Base-by-base conservation (phyloP, 2,329 filamentous ascomycete species). In the Xylariales sp. region DNA sequence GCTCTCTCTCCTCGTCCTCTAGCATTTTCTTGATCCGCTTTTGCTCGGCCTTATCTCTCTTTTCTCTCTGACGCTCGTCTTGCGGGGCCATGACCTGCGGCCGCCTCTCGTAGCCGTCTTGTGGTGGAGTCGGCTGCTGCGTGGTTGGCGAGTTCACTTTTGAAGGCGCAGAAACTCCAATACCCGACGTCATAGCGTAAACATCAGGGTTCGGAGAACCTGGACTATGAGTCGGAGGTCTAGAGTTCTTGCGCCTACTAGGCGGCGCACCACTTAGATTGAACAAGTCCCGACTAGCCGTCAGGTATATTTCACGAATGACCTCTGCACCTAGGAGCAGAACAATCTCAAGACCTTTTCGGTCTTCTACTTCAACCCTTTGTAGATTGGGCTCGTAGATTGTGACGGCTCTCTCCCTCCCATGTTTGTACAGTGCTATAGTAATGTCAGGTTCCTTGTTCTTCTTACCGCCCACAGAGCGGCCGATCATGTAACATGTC, bases 361-460 rank as follows among this genome's bases (percentile, higher is more conserved):
- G 89, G 80, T 99, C 96, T 79, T 99, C 94, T 69, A 98, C 89
- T 50, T 98, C 94, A 10, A 98, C 91, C 6, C 96, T 87, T 69
- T 91, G 90, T 76, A 98, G 85, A 77, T 98, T 98, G 5, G 95
- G 93, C 80, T 99, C 93, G 82, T 98, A 97, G 49, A 99, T 86
- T 1, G 94, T 97, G 66, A 98, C 81, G 36, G 79, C 77, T 43
- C 81, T 83, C 73, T 94, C 81, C 72, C 89, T 90, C 32, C 90
- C 84, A 18, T 87, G 86, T 72, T 91, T 90, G 83, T 94, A 97
- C 74, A 98, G 87, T 2, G 93, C 94, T n/a, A 98, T 86, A 0
- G 94, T 94, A 73, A 98, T 98, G 80, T 98, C 96, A 0, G 96
- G 95, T 78, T 99, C 96, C 78, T 93, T 95, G 82, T 86, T 92